Conservation (phyloP, 257 asterid species). For the Perilla frutescens region DNA sequence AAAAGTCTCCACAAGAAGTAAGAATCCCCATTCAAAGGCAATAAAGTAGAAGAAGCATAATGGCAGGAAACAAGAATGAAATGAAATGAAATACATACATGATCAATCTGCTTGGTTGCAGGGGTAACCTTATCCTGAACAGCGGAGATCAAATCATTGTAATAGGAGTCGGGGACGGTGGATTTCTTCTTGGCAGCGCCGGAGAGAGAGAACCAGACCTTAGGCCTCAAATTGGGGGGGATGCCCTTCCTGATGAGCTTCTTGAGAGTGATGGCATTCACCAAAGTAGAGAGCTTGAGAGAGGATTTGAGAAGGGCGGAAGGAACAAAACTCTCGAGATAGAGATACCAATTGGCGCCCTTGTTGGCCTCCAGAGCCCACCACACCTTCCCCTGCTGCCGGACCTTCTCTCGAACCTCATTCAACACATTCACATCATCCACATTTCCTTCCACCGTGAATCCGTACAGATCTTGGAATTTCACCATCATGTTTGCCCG, state of each 20-base stretch:
- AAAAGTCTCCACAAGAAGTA: not conserved
- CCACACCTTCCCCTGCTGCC: conserved; percentile 95
- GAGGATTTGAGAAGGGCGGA: conserved; percentile 69
- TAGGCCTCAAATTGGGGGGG: conserved; percentile 93
- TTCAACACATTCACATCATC: conserved; percentile 97
- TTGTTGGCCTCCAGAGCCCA: conserved; percentile 91
- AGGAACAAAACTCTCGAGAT: conserved; percentile 60
- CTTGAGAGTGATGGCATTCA: conserved; percentile 87
- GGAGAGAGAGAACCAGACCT: conserved; percentile 88
- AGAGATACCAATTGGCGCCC: conserved; percentile 91
- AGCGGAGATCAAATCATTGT: conserved; percentile 74
- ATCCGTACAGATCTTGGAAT: conserved; percentile 94
- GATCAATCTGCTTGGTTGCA: conserved; percentile 98
- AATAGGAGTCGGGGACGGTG: conserved; percentile 93
- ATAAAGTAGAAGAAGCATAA: not conserved
- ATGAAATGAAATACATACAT: conserved; percentile 54
- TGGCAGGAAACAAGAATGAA: not conserved
- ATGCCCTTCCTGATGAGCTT: conserved; percentile 89
- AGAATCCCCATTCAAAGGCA: not conserved
- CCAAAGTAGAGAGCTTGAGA: conserved; percentile 74
- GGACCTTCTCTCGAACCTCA: conserved; percentile 95
- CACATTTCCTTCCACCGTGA: conserved; percentile 95
- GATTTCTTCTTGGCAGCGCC: conserved; percentile 99
- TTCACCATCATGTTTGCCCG: conserved; percentile 93
- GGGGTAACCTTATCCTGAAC: conserved; percentile 84